Conservation (phyloP, 2,329 filamentous ascomycete species). For the Talaromyces pinophilus region DNA sequence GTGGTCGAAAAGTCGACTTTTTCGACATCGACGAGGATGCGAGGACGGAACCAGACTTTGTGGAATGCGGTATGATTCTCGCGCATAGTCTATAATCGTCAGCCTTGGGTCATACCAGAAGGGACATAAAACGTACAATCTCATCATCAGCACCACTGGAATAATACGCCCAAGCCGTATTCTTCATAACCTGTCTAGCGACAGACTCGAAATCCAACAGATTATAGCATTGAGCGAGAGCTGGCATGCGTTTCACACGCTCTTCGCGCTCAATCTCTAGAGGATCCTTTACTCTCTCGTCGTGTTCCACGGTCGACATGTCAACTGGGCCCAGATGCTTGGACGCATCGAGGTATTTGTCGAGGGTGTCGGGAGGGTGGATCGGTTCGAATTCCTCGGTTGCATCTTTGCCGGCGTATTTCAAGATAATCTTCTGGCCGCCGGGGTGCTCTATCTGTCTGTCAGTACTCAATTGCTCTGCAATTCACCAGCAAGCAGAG, state of each 20-base stretch:
- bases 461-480: neutral
- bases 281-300: slow-evolving; percentile 67
- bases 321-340: slow-evolving; percentile 91
- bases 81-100: slow-evolving; percentile 70
- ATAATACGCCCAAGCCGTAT: slow-evolving; percentile 96
- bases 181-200: slow-evolving; percentile 89
- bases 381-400: slow-evolving; percentile 91
- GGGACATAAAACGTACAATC: slow-evolving; percentile 57
- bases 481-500: slow-evolving; percentile 63
- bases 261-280: slow-evolving; percentile 74
- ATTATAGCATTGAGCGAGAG: slow-evolving; percentile 87
- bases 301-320: slow-evolving; percentile 73
- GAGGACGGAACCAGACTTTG: slow-evolving; percentile 94
- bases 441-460: slow-evolving; percentile 72
- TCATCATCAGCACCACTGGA: slow-evolving; percentile 89
- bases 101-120: neutral
- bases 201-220: slow-evolving; percentile 95
- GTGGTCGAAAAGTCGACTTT: slow-evolving; percentile 83
- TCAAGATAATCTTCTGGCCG: slow-evolving; percentile 88
- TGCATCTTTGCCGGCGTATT: slow-evolving; percentile 93
- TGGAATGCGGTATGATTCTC: slow-evolving; percentile 97
- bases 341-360: slow-evolving; percentile 75
- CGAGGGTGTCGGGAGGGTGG: slow-evolving; percentile 81
- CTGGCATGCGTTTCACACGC: slow-evolving; percentile 72
- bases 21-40: slow-evolving; percentile 84